Evolutionary conservation across 169 alveolate species (phyloP), one percentile per base, ranked within the genome.

Genomic region (Perkinsus olseni): DNA sequence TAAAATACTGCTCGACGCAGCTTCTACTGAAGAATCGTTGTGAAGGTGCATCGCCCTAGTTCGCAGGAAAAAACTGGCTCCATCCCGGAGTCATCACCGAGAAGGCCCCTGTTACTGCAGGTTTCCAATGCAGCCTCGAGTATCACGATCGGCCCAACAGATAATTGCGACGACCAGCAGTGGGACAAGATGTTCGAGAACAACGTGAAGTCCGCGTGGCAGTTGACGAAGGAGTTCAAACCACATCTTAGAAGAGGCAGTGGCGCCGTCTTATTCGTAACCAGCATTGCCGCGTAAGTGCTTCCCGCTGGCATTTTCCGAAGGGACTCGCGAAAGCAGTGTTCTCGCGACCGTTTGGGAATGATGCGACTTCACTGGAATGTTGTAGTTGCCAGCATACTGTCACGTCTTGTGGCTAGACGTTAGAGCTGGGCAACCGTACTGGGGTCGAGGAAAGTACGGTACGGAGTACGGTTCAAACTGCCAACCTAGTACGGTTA

Each of bases 121-220:
- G 97, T 96, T 0, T 93, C 94, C 50, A 96, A 96, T 92, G 96
- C 95, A 36, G 98, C 97, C 1, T 91, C 94, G 48, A 92, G 95
- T 10, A 93, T 96, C n/a, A 95, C 93, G 74, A 74, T 94, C 39
- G 98, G 98, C 31, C 94, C 93, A 24, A 91, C 94, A 13, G 51
- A 95, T 36, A 96, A 95, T 48, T 95, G 94, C 21, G 40, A 96
- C 62, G 98, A 96, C 92, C 74, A 91, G 38, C 95, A 94, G 31
- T 96, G 91, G 93, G 98, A 97, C 91, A 96, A 96, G 92, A 95
- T 96, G 96, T 96, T 95, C 94, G 97, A 97, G n/a, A 38, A 96
- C n/a, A 95, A 96, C 92, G 96, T 96, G 37, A 96, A 96, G 92
- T 95, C 97, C 20, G 91, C 95, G 20, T 96, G 96, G 93, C 95